Conservation (phyloP, 768 basidiomycete genomes). For the Mycena pura region DNA sequence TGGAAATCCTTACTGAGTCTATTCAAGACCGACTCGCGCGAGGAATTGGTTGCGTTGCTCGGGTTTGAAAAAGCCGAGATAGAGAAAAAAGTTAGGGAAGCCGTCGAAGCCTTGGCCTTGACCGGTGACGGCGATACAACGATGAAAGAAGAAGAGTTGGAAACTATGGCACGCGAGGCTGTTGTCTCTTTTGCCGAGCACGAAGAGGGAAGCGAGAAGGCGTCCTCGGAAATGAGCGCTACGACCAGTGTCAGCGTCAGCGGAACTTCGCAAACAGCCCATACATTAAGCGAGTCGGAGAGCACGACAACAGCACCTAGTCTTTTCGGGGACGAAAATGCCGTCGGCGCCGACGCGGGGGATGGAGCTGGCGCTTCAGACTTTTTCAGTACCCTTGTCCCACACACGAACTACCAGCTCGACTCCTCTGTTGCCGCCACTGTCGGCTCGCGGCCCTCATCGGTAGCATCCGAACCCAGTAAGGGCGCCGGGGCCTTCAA, state of each 20-base stretch:
- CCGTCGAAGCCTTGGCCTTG: constrained; percentile 75
- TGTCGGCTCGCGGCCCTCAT: constrained; percentile 88
- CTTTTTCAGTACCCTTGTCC: constrained; percentile 90
- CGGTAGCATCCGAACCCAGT: constrained; percentile 72
- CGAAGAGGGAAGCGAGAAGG: constrained; percentile 62
- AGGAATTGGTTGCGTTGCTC: constrained; percentile 87
- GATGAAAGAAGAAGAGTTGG: constrained; percentile 47
- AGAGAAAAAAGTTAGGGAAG: constrained; percentile 77
- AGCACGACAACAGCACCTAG: constrained; percentile 86
- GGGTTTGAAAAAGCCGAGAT: constrained; percentile 94
- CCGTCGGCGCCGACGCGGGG: constrained; percentile 62
- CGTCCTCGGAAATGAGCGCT: constrained; percentile 77
- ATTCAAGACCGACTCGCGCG: constrained; percentile 87
- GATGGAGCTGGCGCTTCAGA: constrained; percentile 52
- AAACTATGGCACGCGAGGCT: constrained; percentile 61
- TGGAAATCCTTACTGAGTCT: constrained; percentile 92
- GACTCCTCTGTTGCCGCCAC: constrained; percentile 97
- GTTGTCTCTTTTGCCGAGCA: constrained; percentile 89
- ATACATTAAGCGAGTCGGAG: constrained; percentile 64
- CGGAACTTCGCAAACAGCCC: constrained; percentile 67
- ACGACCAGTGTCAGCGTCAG: constrained; percentile 38
- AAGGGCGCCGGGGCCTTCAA: constrained; percentile 82
- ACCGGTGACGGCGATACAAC: constrained; percentile 41
- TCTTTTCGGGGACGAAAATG: constrained; percentile 82
- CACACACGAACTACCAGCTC: constrained; percentile 78